Evolutionary conservation across 2,329 filamentous ascomycete genomes (phyloP).

Genomic region (Clonostachys byssicola): DNA sequence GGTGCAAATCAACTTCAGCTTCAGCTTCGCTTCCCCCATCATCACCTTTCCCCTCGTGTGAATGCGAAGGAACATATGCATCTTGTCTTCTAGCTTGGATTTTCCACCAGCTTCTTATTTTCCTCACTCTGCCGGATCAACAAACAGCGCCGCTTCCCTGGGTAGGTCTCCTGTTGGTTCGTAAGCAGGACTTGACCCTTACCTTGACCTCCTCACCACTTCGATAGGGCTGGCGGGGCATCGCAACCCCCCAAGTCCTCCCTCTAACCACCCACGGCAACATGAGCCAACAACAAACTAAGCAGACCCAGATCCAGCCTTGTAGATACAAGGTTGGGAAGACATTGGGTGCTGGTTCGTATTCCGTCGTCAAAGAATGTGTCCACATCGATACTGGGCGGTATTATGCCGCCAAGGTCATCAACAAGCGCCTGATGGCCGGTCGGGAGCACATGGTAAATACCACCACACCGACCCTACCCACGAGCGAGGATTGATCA

Average conservation of each 20-base stretch:
- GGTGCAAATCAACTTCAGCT: too few relatives aligned
- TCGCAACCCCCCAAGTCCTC: background rate
- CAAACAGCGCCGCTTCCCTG: background rate
- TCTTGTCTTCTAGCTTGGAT: too few relatives aligned
- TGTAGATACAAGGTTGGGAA: slow-evolving; percentile 99
- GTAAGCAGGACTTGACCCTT: background rate
- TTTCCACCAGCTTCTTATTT: too few relatives aligned
- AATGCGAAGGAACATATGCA: too few relatives aligned
- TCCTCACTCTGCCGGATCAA: background rate
- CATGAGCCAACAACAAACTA: slow-evolving; percentile 6
- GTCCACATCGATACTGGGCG: slow-evolving; percentile 96
- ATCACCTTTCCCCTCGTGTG: too few relatives aligned
- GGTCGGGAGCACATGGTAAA: slow-evolving; percentile 95
- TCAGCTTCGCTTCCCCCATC: too few relatives aligned
- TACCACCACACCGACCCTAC: background rate
- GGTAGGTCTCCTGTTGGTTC: background rate
- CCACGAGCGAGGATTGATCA: background rate
- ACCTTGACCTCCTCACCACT: background rate
- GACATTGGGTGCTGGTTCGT: slow-evolving; percentile 92
- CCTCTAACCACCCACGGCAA: background rate
- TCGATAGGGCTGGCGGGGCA: too few relatives aligned
- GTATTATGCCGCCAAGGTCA: slow-evolving; percentile 98
- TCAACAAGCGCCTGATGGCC: slow-evolving; percentile 97
- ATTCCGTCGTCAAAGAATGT: slow-evolving; percentile 98
- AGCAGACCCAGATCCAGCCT: slow-evolving; percentile 72